Percentiles rank a stretch among this genome's conserved stretches.
phyloP scores from a whole-genome alignment of 148 eudicot species.

The Camellia lanceoleosa region DNA sequence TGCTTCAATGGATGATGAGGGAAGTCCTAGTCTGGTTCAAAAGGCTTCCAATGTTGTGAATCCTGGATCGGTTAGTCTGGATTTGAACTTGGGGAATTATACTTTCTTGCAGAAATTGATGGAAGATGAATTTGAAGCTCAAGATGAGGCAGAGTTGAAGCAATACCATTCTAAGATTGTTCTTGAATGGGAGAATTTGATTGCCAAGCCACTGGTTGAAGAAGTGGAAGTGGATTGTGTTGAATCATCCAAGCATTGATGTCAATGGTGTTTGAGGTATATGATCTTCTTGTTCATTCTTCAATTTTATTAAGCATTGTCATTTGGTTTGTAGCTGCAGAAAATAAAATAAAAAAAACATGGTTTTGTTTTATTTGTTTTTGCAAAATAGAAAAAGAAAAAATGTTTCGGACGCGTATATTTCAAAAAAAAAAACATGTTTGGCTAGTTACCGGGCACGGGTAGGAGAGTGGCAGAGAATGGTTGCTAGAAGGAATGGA shows the following conservation, averaged over 20 bases:
- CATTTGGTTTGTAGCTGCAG: no score
- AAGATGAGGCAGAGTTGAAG: slow-evolving; percentile 5
- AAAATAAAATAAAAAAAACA: no score
- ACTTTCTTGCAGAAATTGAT: slow-evolving; percentile 67
- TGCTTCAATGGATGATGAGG: slow-evolving; percentile 17
- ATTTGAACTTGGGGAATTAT: slow-evolving; percentile 36
- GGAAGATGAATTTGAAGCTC: slow-evolving; percentile 52
- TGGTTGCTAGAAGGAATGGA: no score
- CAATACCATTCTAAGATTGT: slow-evolving; percentile 28
- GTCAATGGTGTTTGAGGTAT: background rate
- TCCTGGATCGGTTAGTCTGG: slow-evolving; percentile 30
- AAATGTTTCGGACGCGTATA: no score
- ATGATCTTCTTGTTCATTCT: background rate
- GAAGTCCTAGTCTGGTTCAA: slow-evolving; percentile 22
- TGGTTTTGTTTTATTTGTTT: no score
- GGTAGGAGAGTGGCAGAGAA: no score
- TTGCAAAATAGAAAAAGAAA: no score
- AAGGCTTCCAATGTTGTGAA: slow-evolving; percentile 18
- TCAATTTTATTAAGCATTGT: background rate
- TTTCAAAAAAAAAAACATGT: no score
- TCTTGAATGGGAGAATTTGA: slow-evolving; percentile 51
- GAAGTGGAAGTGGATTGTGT: slow-evolving; percentile 15
- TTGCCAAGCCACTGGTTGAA: background rate
- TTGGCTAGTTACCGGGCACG: no score
- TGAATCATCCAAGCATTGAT: background rate